Conservation (phyloP, 352 stramenopile genomes). For the Thraustotheca clavata region DNA sequence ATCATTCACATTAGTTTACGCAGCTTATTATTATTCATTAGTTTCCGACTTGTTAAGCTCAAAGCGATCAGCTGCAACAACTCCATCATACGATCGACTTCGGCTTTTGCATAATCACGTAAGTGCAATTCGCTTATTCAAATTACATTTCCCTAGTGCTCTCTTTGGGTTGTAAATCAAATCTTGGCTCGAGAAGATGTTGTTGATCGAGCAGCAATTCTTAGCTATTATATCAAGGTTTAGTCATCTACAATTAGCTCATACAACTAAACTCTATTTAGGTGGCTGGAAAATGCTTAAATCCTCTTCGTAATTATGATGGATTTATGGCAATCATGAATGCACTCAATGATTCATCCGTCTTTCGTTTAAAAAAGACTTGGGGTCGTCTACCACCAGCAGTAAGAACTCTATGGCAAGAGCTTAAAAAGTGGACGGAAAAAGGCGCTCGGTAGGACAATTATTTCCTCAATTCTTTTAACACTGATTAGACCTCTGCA, state of each 20-base stretch:
- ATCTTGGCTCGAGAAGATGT: constrained; percentile 67
- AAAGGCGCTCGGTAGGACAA: constrained; percentile 50
- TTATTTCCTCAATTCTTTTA: background rate
- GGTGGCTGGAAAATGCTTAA: constrained; percentile 63
- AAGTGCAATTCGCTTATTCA: background rate
- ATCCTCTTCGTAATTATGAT: constrained; percentile 77
- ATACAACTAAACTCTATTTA: constrained; percentile 13
- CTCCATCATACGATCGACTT: constrained; percentile 71
- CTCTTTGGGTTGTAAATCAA: constrained; percentile 76
- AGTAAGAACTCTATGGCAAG: constrained; percentile 70
- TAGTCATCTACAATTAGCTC: background rate
- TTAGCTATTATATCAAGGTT: constrained; percentile 80
- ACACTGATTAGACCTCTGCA: constrained; percentile 38
- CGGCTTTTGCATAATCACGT: constrained; percentile 64
- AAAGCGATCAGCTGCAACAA: constrained; percentile 69
- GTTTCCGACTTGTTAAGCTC: constrained; percentile 70
- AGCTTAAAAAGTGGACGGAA: constrained; percentile 73
- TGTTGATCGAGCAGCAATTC: constrained; percentile 67
- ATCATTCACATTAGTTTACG: background rate
- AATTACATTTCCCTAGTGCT: constrained; percentile 38
- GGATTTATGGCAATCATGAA: constrained; percentile 89
- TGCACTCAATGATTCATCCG: constrained; percentile 75
- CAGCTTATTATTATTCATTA: constrained; percentile 23
- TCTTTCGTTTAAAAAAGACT: constrained; percentile 83
- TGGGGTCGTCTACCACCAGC: constrained; percentile 62